Percentiles rank a stretch among this genome's conserved stretches.
Evolutionary conservation across 2,329 filamentous ascomycete genomes (phyloP).

Genomic region (Penicillium concentricum): DNA sequence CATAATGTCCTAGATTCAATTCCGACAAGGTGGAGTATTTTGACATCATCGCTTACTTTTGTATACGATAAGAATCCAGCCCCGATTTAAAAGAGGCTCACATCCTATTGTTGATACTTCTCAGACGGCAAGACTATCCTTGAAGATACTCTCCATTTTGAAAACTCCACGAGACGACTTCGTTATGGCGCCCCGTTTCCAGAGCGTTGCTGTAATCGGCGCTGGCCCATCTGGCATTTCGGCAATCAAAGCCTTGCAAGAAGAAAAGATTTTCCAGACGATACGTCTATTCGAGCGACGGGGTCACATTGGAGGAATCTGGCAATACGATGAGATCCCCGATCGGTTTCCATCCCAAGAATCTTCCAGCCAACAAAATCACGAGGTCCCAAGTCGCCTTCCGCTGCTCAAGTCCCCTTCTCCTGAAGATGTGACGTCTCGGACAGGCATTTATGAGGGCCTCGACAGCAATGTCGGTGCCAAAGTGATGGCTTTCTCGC

Average conservation of each 20-base stretch:
- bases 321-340: constrained; percentile 30
- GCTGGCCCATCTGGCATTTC: constrained; percentile 33
- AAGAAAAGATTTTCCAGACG: constrained; percentile 33
- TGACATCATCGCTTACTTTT: constrained; percentile 1
- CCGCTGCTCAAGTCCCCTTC: constrained; percentile 18
- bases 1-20: background rate
- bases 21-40: constrained; percentile 2
- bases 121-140: background rate
- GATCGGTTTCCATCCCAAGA: constrained; percentile 22
- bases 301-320: constrained; percentile 31
- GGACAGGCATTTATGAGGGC: constrained; percentile 24
- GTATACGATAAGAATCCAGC: background rate
- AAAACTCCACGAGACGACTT: background rate
- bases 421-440: constrained; percentile 22
- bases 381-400: constrained; percentile 15
- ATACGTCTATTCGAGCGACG: constrained; percentile 36
- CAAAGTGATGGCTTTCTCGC: constrained; percentile 28
- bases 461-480: constrained; percentile 32
- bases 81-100: background rate
- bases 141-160: background rate
- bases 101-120: background rate
- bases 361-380: background rate
- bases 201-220: constrained; percentile 18
- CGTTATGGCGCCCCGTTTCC: constrained; percentile 11
- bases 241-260: constrained; percentile 28